Evolutionary conservation across 169 alveolate genomes (phyloP).

Genomic region (Eimeria tenella): DNA sequence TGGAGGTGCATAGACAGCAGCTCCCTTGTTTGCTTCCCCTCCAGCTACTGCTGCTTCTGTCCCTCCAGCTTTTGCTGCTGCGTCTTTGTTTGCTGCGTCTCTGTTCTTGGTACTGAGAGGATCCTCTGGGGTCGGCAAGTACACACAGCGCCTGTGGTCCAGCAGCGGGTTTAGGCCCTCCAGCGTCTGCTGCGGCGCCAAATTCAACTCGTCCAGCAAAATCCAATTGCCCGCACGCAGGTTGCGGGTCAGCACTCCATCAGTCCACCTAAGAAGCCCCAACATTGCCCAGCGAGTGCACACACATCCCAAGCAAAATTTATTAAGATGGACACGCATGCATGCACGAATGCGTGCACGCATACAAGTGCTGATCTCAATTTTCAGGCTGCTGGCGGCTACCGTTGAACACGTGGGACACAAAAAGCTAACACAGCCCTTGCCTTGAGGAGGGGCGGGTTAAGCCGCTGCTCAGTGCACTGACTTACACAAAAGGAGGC

Average conservation of each 20-base stretch:
- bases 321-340: background rate
- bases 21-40: conserved; percentile 84
- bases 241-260: conserved; percentile 98
- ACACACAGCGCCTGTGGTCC: conserved; percentile 98
- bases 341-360: background rate
- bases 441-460: no score
- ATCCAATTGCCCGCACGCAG: conserved; percentile 99
- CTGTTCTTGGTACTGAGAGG: conserved; percentile 91
- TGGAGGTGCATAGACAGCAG: conserved; percentile 94
- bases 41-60: background rate
- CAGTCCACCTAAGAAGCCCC: conserved; percentile 93
- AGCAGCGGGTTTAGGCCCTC: conserved; percentile 99
- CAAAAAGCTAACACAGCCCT: background rate
- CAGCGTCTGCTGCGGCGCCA: conserved; percentile 98
- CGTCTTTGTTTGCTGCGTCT: background rate
- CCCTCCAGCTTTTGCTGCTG: conserved; percentile 2
- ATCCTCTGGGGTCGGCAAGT: conserved; percentile 83
- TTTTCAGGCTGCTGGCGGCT: no score
- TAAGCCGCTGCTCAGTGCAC: no score
- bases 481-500: conserved; percentile 26
- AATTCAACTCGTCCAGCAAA: conserved; percentile 98
- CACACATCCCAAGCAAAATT: background rate
- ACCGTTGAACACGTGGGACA: background rate
- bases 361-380: background rate
- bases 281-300: background rate